phyloP scores from a whole-genome alignment of 768 basidiomycete species.

The Mycena indigotica region DNA sequence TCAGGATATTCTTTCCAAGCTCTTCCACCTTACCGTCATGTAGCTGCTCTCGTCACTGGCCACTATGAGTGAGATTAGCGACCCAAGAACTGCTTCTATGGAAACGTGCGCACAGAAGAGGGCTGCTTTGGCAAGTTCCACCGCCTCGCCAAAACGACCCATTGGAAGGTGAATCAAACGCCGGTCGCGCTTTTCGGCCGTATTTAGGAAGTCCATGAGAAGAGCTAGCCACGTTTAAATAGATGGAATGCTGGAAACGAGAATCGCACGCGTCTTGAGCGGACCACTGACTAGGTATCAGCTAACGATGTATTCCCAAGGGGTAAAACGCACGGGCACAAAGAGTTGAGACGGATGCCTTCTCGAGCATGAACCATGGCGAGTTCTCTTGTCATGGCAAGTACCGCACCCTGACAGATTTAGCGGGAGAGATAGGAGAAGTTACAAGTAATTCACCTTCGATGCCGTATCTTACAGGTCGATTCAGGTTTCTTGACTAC shows the following conservation, averaged over 20 bases:
- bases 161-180: conserved; percentile 90
- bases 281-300: conserved; percentile 65
- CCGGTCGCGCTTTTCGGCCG: conserved; percentile 90
- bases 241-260: not conserved
- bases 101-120: conserved; percentile 81
- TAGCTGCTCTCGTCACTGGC: conserved; percentile 97
- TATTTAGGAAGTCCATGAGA: conserved; percentile 98
- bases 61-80: conserved; percentile 43
- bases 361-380: conserved; percentile 98
- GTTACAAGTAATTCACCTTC: conserved; percentile 58
- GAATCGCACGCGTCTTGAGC: conserved; percentile 82
- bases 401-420: conserved; percentile 77
- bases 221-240: conserved; percentile 58
- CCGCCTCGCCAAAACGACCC: conserved; percentile 96
- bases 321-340: conserved; percentile 79
- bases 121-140: conserved; percentile 91
- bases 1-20: not conserved
- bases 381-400: conserved; percentile 96
- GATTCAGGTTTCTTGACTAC: conserved; percentile 3
- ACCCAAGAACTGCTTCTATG: not conserved
- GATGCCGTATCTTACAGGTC: conserved; percentile 82
- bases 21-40: conserved; percentile 68
- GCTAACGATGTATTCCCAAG: conserved; percentile 3
- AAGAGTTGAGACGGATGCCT: conserved; percentile 93
- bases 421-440: conserved; percentile 5